Base-by-base conservation (phyloP, 768 basidiomycete species). In the Astraeus odoratus region DNA sequence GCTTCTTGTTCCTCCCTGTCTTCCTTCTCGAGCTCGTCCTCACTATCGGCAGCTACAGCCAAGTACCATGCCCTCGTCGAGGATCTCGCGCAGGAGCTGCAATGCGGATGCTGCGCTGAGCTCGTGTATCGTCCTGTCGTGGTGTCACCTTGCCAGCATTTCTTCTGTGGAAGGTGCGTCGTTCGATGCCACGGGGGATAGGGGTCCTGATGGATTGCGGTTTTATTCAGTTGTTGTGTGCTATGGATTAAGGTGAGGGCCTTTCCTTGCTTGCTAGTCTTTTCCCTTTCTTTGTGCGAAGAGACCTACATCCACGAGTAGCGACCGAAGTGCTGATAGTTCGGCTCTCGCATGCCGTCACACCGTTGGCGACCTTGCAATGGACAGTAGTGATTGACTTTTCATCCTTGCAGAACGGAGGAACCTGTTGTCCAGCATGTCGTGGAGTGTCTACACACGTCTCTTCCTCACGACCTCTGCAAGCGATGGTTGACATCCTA, bases 171-270 rank as follows among this genome's bases (percentile, higher is more conserved):
- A 63, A 89, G 88, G 86, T 88, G 64, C 47, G 67, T 54, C n/a
- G 39, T 27, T 12, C 8, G 38, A 7, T 33, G 39, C 33, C 25
- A 2, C 13, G 2, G 8, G 8, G 38, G 29, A 39, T 23, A 44
- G 27, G 37, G 27, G 51, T 83, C 78, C 62, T 91, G 80, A 56
- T 44, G 8, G 51, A 6, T n/a, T 8, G 19, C 16, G 25, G 16
- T 41, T 40, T 15, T 27, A 27, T 39, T 10, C 50, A 91, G 88
- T 58, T 91, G 88, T 61, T 85, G 83, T 59, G 70, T 78, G 1
- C 75, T 90, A 42, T 92, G 89, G 89, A 79, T 91, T 62, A 76
- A 77, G 52, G 87, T 89, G 65, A 80, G 85, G 78, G n/a, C n/a
- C n/a, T 50, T 33, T 40, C 37, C 18, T 24, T 23, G 24, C 16